These are phyloP conservation scores for Lagenaria siceraria DNA, from an alignment of 306 rosid species.

Conservation along the genomic window DNA sequence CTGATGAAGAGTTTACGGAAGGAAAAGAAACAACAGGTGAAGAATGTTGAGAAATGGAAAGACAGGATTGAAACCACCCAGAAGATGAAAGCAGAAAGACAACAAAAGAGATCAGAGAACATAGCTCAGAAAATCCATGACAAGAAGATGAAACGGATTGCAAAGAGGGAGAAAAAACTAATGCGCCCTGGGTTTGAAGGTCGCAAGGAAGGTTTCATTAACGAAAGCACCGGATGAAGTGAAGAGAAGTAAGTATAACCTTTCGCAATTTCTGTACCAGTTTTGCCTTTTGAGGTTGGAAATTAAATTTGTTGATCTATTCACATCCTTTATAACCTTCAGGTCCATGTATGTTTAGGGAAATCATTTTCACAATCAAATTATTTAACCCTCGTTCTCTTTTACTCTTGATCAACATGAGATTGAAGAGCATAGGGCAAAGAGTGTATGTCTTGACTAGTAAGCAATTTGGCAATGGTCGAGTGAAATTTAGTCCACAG, in stretches of 20 bases:
- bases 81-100: conserved; percentile 61
- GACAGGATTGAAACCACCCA: conserved; percentile 51
- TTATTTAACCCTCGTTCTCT: neutral
- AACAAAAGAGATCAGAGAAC: conserved; percentile 60
- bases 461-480: too few species aligned
- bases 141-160: conserved; percentile 60
- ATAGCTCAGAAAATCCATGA: conserved; percentile 47
- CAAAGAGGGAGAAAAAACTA: conserved; percentile 82
- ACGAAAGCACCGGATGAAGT: neutral
- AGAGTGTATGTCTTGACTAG: too few species aligned
- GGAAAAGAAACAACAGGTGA: conserved; percentile 61
- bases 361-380: neutral
- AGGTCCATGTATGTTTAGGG: neutral
- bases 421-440: too few species aligned
- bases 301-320: neutral
- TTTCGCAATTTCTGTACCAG: neutral
- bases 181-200: conserved; percentile 88
- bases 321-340: neutral
- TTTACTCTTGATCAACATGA: too few species aligned
- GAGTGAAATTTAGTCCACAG: neutral
- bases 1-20: conserved; percentile 41
- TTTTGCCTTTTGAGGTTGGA: neutral
- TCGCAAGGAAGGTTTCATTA: conserved; percentile 66
- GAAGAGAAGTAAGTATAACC: neutral
- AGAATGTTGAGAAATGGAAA: conserved; percentile 66